phyloP scores from a whole-genome alignment of 2,329 filamentous ascomycete genomes.

The Coleophoma crateriformis region DNA sequence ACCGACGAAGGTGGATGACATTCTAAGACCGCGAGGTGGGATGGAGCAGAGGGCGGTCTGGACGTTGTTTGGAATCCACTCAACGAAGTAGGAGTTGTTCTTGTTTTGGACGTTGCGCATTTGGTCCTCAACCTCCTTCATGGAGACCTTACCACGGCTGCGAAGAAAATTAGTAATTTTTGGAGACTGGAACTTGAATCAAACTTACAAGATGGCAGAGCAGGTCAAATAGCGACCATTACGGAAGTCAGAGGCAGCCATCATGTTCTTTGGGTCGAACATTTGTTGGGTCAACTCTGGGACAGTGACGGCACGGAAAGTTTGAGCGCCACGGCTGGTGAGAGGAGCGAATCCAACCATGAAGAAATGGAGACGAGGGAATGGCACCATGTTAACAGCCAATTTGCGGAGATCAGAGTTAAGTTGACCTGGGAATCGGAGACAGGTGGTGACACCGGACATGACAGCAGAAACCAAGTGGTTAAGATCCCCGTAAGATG shows the following conservation, averaged over 20 bases:
- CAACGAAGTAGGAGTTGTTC: constrained; percentile 99
- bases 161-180: constrained; percentile 24
- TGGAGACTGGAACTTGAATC: constrained; percentile 1
- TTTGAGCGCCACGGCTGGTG: constrained; percentile 85
- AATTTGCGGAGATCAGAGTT: constrained; percentile 99
- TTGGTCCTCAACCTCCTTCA: constrained; percentile 99
- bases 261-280: constrained; percentile 99
- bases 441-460: constrained; percentile 97
- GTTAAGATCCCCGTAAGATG: constrained; percentile 98
- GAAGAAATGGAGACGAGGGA: constrained; percentile 99
- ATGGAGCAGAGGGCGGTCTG: constrained; percentile 99
- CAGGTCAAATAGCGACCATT: constrained; percentile 99
- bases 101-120: constrained; percentile 99
- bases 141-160: constrained; percentile 96
- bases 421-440: constrained; percentile 98
- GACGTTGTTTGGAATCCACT: constrained; percentile 99
- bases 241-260: constrained; percentile 99
- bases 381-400: constrained; percentile 99
- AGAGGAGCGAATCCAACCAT: constrained; percentile 99
- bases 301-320: constrained; percentile 96
- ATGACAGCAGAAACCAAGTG: constrained; percentile 99
- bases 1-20: constrained; percentile 98
- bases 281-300: constrained; percentile 99
- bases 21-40: constrained; percentile 94
- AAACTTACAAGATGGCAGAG: constrained; percentile 82